A percentile compares a stretch with the other conserved stretches of the same genome.
phyloP scores from a whole-genome alignment of 129 eudicot species.

The Kitagawia praeruptora region DNA sequence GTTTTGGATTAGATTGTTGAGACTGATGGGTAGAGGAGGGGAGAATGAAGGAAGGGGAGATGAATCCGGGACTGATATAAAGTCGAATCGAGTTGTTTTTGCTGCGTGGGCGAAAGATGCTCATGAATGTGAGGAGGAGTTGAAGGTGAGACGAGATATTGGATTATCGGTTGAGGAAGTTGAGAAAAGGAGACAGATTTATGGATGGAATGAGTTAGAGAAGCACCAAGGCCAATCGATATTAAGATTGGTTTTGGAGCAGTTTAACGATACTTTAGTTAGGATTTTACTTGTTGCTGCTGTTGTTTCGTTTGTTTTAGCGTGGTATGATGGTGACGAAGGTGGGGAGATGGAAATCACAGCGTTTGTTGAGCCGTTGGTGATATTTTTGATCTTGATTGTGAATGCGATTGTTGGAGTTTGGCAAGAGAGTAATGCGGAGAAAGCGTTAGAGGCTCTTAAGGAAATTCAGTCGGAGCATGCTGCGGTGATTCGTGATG shows the following conservation, averaged over 20 bases:
- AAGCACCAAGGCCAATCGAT: slow-evolving; percentile 65
- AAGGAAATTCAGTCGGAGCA: slow-evolving; percentile 81
- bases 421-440: slow-evolving; percentile 94
- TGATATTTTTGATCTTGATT: slow-evolving; percentile 65
- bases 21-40: slow-evolving; percentile 64
- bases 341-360: slow-evolving; percentile 70
- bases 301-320: slow-evolving; percentile 70
- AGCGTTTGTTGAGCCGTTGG: slow-evolving; percentile 81
- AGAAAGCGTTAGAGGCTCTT: slow-evolving; percentile 84
- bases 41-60: slow-evolving; percentile 44
- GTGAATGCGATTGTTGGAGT: slow-evolving; percentile 87
- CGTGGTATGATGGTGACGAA: slow-evolving; percentile 75
- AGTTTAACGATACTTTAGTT: slow-evolving; percentile 80
- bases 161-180: slow-evolving; percentile 59
- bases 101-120: slow-evolving; percentile 74
- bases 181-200: slow-evolving; percentile 36
- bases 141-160: slow-evolving; percentile 39
- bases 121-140: slow-evolving; percentile 58
- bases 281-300: slow-evolving; percentile 81
- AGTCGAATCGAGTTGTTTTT: slow-evolving; percentile 21
- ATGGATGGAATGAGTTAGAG: slow-evolving; percentile 72
- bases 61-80: slow-evolving; percentile 14
- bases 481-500: slow-evolving; percentile 51
- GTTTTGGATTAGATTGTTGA: not conserved
- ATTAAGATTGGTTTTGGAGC: slow-evolving; percentile 62